These are phyloP conservation scores for Avena insularis DNA, from an alignment of 176 grass and related monocot species.

Conservation along the genomic window DNA sequence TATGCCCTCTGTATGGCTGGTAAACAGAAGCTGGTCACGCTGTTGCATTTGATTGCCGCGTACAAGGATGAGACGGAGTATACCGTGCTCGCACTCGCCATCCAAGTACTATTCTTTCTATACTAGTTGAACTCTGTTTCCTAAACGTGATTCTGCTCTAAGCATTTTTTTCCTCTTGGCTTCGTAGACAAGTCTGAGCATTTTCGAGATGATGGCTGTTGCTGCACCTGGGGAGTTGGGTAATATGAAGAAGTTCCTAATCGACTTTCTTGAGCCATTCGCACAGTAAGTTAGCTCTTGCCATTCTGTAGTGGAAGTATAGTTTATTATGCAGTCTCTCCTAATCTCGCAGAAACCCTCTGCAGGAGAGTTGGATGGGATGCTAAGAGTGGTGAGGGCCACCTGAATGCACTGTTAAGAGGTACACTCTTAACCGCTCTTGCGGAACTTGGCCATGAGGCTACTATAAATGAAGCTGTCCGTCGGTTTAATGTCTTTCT, in stretches of 20 bases:
- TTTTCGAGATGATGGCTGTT: slow-evolving; percentile 64
- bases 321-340: slow-evolving; percentile 30
- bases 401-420: slow-evolving; percentile 84
- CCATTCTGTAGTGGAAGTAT: slow-evolving; percentile 24
- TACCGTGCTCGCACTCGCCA: slow-evolving; percentile 69
- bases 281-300: slow-evolving; percentile 60
- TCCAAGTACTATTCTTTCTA: slow-evolving; percentile 56
- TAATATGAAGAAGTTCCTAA: slow-evolving; percentile 79
- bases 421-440: slow-evolving; percentile 72
- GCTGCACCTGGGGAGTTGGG: slow-evolving; percentile 74
- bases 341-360: slow-evolving; percentile 28
- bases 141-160: slow-evolving; percentile 22
- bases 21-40: slow-evolving; percentile 74
- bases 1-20: slow-evolving; percentile 89
- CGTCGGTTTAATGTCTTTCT: slow-evolving; percentile 71
- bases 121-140: slow-evolving; percentile 5
- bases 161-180: slow-evolving; percentile 39
- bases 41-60: slow-evolving; percentile 75
- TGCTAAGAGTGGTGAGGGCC: slow-evolving; percentile 63
- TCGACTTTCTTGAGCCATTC: slow-evolving; percentile 73
- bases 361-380: slow-evolving; percentile 93
- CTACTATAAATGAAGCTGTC: slow-evolving; percentile 73
- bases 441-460: slow-evolving; percentile 67
- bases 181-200: slow-evolving; percentile 66
- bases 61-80: slow-evolving; percentile 85